These are phyloP conservation scores for Eimeria necatrix DNA, from an alignment of 169 alveolate species.

Conservation along the genomic window DNA sequence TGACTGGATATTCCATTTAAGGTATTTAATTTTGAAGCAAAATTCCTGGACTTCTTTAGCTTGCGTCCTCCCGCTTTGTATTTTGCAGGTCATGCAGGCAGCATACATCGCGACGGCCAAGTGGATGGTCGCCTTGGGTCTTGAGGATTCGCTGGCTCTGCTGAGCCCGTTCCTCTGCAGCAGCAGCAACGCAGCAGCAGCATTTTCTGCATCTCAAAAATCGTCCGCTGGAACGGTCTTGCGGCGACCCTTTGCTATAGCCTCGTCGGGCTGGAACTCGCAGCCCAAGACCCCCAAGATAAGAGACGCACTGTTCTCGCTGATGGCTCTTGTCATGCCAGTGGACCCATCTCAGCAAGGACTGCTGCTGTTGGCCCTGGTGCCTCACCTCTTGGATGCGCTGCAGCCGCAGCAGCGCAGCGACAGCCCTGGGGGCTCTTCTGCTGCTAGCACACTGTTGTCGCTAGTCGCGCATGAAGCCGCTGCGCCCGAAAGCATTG, in stretches of 20 bases:
- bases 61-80: background rate
- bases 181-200: background rate
- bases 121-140: conserved; percentile 74
- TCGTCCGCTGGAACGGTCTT: conserved; percentile 13
- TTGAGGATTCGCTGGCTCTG: conserved; percentile 49
- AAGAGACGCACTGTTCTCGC: conserved; percentile 53
- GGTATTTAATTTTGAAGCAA: no score
- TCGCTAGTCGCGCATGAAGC: conserved; percentile 51
- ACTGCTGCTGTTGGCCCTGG: conserved; percentile 26
- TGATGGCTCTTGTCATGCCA: conserved; percentile 51
- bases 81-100: conserved; percentile 58
- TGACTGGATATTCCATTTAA: no score
- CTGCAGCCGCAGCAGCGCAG: conserved; percentile 53
- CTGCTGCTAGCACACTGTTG: conserved; percentile 42
- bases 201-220: background rate
- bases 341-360: conserved; percentile 37
- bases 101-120: conserved; percentile 78
- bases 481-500: background rate
- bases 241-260: conserved; percentile 54
- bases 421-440: background rate
- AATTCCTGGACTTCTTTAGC: background rate
- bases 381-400: conserved; percentile 76
- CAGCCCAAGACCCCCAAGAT: conserved; percentile 15
- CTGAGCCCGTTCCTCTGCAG: conserved; percentile 64
- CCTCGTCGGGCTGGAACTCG: background rate